A percentile compares a stretch with the other conserved stretches of the same genome.
phyloP scores from a whole-genome alignment of 1,139 yeast genomes.

The Kodamaea alishanica region DNA sequence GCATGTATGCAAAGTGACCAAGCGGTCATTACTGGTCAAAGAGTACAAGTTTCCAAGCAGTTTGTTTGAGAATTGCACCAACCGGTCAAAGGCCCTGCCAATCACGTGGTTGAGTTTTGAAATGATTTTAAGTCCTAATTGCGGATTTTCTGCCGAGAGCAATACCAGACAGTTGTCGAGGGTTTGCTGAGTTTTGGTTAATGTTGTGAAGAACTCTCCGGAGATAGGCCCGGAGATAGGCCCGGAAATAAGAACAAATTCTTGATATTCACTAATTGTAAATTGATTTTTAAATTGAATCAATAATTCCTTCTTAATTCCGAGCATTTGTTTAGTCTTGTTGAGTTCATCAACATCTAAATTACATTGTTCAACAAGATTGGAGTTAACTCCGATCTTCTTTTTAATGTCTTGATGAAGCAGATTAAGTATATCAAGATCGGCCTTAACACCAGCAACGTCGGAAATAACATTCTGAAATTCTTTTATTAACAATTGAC shows the following conservation, averaged over 20 bases:
- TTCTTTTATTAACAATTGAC: slow-evolving; percentile 54
- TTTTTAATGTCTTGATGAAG: slow-evolving; percentile 31
- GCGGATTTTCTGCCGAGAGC: slow-evolving; percentile 65
- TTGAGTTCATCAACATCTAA: slow-evolving; percentile 39
- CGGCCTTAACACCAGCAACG: slow-evolving; percentile 40
- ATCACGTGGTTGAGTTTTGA: slow-evolving; percentile 52
- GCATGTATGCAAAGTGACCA: slow-evolving; percentile 32
- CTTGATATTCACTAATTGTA: slow-evolving; percentile 70
- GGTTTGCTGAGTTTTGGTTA: slow-evolving; percentile 60
- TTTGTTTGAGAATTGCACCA: slow-evolving; percentile 34
- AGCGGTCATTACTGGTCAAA: slow-evolving; percentile 26
- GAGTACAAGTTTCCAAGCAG: slow-evolving; percentile 36
- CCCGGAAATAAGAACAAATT: slow-evolving; percentile 42
- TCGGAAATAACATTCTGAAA: slow-evolving; percentile 55
- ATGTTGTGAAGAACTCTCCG: slow-evolving; percentile 57
- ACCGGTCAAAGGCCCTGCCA: slow-evolving; percentile 49
- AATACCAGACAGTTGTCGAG: slow-evolving; percentile 67
- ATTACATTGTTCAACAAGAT: slow-evolving; percentile 24
- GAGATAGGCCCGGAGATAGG: slow-evolving; percentile 32
- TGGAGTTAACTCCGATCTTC: slow-evolving; percentile 29
- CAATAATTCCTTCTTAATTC: slow-evolving; percentile 53
- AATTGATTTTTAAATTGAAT: slow-evolving; percentile 60
- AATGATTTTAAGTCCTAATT: slow-evolving; percentile 69
- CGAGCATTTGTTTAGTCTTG: slow-evolving; percentile 38
- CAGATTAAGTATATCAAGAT: slow-evolving; percentile 38